These are phyloP conservation scores for Trichomonascaceae sp. DNA, from an alignment of 1,139 yeast species.

Conservation along the genomic window DNA sequence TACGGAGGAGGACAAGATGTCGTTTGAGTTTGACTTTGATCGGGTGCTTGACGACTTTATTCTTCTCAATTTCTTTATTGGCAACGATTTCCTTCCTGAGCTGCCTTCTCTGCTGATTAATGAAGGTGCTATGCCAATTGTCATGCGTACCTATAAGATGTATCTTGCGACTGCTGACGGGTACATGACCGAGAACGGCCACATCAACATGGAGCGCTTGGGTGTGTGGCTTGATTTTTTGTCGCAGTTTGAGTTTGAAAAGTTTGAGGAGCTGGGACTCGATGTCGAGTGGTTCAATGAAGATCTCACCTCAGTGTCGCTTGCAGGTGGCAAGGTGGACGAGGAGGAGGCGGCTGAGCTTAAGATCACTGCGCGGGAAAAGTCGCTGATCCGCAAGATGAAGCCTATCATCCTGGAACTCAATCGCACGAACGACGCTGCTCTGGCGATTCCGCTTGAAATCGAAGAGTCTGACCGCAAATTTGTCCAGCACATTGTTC, in stretches of 20 bases:
- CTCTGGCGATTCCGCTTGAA: slow-evolving; percentile 9
- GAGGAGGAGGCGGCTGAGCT: slow-evolving; percentile 41
- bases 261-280: slow-evolving; percentile 48
- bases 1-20: slow-evolving; percentile 45
- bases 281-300: slow-evolving; percentile 89
- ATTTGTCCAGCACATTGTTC: slow-evolving; percentile 18
- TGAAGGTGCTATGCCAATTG: slow-evolving; percentile 89
- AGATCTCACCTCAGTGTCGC: slow-evolving; percentile 66
- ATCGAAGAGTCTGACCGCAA: slow-evolving; percentile 15
- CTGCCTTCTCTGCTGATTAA: slow-evolving; percentile 87
- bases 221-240: slow-evolving; percentile 71
- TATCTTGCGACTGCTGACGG: slow-evolving; percentile 67
- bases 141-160: slow-evolving; percentile 77
- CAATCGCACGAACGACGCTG: slow-evolving; percentile 8
- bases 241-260: slow-evolving; percentile 52
- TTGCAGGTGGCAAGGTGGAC: slow-evolving; percentile 55
- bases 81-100: slow-evolving; percentile 97
- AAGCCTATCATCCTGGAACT: slow-evolving; percentile 17
- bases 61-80: slow-evolving; percentile 84
- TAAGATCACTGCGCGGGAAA: slow-evolving; percentile 59
- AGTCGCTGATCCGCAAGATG: slow-evolving; percentile 21
- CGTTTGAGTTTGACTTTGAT: slow-evolving; percentile 75
- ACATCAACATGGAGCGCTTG: slow-evolving; percentile 60
- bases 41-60: slow-evolving; percentile 86
- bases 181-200: slow-evolving; percentile 73